A percentile compares a stretch with the other conserved stretches of the same genome.
Evolutionary conservation across 1,284 basidiomycete species (phyloP).

Genomic region (Anthracocystis setariae): DNA sequence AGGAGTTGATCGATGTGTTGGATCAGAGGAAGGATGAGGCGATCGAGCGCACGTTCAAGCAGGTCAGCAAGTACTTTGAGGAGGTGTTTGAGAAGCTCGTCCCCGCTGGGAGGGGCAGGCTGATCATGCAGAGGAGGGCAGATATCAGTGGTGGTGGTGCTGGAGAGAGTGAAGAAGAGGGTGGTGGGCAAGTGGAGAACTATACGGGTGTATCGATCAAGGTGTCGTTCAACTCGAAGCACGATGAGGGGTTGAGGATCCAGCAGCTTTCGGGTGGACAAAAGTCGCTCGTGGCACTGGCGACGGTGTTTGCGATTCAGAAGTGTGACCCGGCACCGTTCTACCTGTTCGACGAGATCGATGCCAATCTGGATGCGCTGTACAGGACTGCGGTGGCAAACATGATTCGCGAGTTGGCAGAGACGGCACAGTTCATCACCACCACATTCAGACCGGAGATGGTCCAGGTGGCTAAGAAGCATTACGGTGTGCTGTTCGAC

Average conservation of each 20-base stretch:
- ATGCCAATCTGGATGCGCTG: constrained; percentile 96
- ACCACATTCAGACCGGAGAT: constrained; percentile 99
- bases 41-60: constrained; percentile 96
- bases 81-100: constrained; percentile 98
- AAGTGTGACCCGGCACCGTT: constrained; percentile 99
- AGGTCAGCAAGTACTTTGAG: constrained; percentile 94
- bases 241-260: constrained; percentile 92
- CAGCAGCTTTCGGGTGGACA: constrained; percentile 98
- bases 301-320: constrained; percentile 97
- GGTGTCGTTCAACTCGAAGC: constrained; percentile 98
- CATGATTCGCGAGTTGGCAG: constrained; percentile 91
- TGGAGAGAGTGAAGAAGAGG: constrained; percentile 65
- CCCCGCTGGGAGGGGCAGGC: constrained; percentile 85
- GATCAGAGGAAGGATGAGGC: constrained; percentile 98
- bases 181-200: constrained; percentile 76
- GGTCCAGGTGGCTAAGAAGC: constrained; percentile 92
- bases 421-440: constrained; percentile 93
- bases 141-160: constrained; percentile 70
- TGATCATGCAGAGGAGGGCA: constrained; percentile 90
- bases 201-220: constrained; percentile 98
- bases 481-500: constrained; percentile 99
- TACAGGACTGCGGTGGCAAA: constrained; percentile 95
- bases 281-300: constrained; percentile 94
- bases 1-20: constrained; percentile 91
- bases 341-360: constrained; percentile 99